Base-by-base conservation (phyloP, 352 stramenopile species). In the Phytophthora niederhauseri region DNA sequence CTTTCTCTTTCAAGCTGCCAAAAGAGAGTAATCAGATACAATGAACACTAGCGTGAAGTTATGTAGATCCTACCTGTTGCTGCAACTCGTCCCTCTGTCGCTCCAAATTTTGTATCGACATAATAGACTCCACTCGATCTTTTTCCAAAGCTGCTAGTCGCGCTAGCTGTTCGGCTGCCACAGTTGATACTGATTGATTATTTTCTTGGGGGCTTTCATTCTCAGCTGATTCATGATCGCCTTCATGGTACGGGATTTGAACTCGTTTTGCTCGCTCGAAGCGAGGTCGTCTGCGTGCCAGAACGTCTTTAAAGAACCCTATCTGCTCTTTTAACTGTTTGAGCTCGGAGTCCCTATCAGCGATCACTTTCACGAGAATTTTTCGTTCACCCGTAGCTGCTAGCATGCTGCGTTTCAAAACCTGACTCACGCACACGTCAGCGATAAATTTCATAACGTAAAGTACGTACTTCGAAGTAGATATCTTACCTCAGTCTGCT, bases 271-370 rank as follows among this genome's bases (percentile, higher is more conserved):
- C 17, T 62, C 38, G 59, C 26, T 75, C 62, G 7, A 56, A 53
- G 2, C 38, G 68, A 7, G 62, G 51, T 30, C 60, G 50, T 9
- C 83, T 77, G 45, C 76, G 83, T 3, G 68, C 71, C 4, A 93
- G 64, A 6, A 75, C 74, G 43, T 92, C 83, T 62, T 89, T 93
- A 66, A 90, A 93, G 28, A 90, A 75, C 4, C 68, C 57, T 15
- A 91, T 67, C 56, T 93, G 78, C 54, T 91, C 79, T 0, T 68
- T 66, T 7, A 91, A 48, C 26, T 76, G 59, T 3, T 26, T 63
- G 0, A 88, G 24, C 19, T 81, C 58, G n/a, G 60, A 57, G 12
- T 86, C 69, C 28, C 81, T 75, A 11, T 79, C 61, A 1, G 66
- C 48, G 15, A 84, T 63, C 9, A 55, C 15, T 28, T 76, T 68